Evolutionary conservation across 257 asterid genomes (phyloP), one percentile per base, ranked within the genome.

Genomic region (Salvia rosmarinus): DNA sequence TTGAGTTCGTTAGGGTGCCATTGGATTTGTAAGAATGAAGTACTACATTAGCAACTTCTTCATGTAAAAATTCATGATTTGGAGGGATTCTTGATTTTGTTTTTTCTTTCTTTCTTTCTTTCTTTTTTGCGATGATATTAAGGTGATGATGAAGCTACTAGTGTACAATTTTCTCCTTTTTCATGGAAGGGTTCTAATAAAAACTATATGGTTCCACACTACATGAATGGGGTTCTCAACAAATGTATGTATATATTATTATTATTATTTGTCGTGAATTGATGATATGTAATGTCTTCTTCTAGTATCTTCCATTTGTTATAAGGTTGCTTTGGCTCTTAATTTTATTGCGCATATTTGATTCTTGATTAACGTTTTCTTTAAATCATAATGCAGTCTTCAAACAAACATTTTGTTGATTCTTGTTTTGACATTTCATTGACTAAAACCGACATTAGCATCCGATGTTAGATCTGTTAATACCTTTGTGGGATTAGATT

Each of bases 211-310:
- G 57, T 17, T 43, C 16, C 16, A 43, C 16, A 43, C 30, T 25
- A 2, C 6, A 32, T 32, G 0, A 32, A 32, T 32, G 37, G 16
- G 6, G 1, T 44, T 44, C 6, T 37, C 42, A 37, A 49, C 70
- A 42, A 64, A 50, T 78, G 78, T 61, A 60, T 51, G 71, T 80
- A 51, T 56, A 73, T 74, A 56, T 49, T 55, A 59, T 42, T 66
- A 57, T 54, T 69, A 62, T 39, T 68, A 58, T 72, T 85, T 69
- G 65, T 43, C 62, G 64, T 42, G 60, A 73, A 79, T 59, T 77
- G 67, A 60, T 50, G 62, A 73, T 70, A 58, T 39, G 10, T 34
- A 54, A 12, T 13, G 62, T 77, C 66, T n/a, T 66, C 64, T 3
- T 6, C 34, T 58, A 21, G 75, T 47, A 35, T 67, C 52, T 60